Evolutionary conservation across 345 rosid genomes (phyloP), one percentile per base, ranked within the genome.

Genomic region (Pelargonium nanum): DNA sequence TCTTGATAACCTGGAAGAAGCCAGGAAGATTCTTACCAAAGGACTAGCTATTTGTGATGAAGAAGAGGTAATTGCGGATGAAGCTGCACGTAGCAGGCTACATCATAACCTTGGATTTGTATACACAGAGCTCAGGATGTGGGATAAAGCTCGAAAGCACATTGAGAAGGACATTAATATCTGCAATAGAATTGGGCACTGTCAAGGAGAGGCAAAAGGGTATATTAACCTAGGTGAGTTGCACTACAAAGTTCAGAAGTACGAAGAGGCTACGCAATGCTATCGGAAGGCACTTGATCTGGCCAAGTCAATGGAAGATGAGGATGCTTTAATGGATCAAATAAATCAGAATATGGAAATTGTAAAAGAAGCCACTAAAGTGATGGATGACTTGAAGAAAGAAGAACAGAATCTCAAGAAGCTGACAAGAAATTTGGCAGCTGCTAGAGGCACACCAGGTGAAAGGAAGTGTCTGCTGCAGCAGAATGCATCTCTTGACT

Each of bases 151-250:
- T 55, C 66, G 73, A 61, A 65, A 83, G 24, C 94, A 93, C 62
- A 83, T 86, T 57, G 82, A 84, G 74, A 86, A 81, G 75, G 97
- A 93, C 69, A 84, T 93, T 48, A 60, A 69, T 34, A 89, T 93
- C 61, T 93, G 99, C 65, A 81, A 79, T 74, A 74, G 71, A 60
- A 87, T 89, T 24, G 78, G 69, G 59, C 97, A 93, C 61, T 12
- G 68, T 59, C 87, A 87, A 73, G 99, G 97, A 57, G 96, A 89
- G 81, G 97, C 99, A 50, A 93, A 93, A 68, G 99, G 96, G 55
- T 89, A 83, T 58, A 86, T 93, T 57, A 93, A 89, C 78, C 99
- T 93, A 20, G 99, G 96, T 26, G 96, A 89, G 64, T 63, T 85
- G 74, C 90, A 86, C 61, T 74, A 84, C 65, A 87, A 75, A 72